phyloP scores from a whole-genome alignment of 495 filamentous ascomycete species.

The Daldinia caldariorum region DNA sequence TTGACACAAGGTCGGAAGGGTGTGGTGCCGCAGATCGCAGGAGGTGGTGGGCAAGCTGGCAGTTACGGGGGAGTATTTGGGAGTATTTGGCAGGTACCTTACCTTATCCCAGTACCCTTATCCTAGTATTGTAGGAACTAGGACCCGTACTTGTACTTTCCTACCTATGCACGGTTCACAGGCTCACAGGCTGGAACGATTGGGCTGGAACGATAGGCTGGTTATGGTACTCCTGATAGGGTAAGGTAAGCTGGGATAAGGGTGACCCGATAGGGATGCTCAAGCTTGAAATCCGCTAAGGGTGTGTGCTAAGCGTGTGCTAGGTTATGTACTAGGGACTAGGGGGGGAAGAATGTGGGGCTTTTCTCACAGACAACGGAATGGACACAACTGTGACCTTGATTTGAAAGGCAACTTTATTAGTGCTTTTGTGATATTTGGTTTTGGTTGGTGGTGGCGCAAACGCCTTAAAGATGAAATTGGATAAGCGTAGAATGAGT shows the following conservation, averaged over 20 bases:
- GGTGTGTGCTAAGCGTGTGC: neutral
- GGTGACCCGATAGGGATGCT: constrained; percentile 42
- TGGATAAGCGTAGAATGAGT: constrained; percentile 13
- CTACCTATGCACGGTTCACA: constrained; percentile 32
- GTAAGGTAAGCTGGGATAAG: constrained; percentile 39
- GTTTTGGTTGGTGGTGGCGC: constrained; percentile 24
- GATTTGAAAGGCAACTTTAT: constrained; percentile 31
- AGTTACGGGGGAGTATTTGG: neutral
- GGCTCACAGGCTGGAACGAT: neutral
- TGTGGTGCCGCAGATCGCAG: constrained; percentile 54
- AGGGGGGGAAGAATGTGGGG: constrained; percentile 31
- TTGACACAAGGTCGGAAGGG: constrained; percentile 52
- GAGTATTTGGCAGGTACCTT: no score
- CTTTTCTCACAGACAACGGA: constrained; percentile 19
- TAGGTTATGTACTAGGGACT: neutral
- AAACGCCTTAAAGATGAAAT: constrained; percentile 32
- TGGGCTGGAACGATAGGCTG: constrained; percentile 44
- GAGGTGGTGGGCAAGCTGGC: constrained; percentile 48
- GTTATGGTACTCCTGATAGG: constrained; percentile 37
- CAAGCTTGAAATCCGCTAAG: constrained; percentile 33
- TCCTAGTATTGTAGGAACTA: constrained; percentile 16
- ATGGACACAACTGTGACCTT: constrained; percentile 16
- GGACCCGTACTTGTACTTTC: constrained; percentile 12
- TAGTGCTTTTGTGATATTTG: constrained; percentile 1
- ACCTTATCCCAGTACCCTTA: constrained; percentile 8